Evolutionary conservation across 1,284 basidiomycete species (phyloP), one percentile per base, ranked within the genome.

Genomic region (Ganoderma resinaceum): DNA sequence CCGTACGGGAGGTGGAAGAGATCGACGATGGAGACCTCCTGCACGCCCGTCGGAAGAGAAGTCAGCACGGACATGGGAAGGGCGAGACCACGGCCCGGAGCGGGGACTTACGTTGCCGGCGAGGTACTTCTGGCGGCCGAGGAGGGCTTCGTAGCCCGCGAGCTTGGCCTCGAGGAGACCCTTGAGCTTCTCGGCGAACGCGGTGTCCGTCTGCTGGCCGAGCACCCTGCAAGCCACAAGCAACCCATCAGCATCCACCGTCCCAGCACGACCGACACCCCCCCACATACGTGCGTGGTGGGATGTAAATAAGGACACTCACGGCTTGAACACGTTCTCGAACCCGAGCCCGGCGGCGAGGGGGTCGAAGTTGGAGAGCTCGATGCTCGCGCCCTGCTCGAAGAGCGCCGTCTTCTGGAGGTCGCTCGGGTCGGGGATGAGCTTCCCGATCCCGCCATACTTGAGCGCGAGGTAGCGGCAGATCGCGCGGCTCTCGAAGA

Each of bases 401-500:
- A 88, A 89, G 38, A 81, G 76, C 29, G 83, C 87, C 38, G 77
- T 79, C 3, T 77, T 82, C 66, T 82, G 76, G 16, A 76, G 67
- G 73, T 81, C 75, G 66, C 66, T 75, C 60, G 76, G 68, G 60
- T 66, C 69, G 29, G 77, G 81, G 63, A 80, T 81, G 70, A 76
- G 76, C 55, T 78, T 80, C 49, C 83, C 81, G 70, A 82, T 76
- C 64, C 75, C 70, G 8, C 79, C 73, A 67, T 85, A 84, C 74
- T 87, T 86, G 66, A 79, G 78, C 65, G 81, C 81, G 70, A 87
- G 62, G 75, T 88, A 87, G 38, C 86, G 82, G 5, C 70, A 70
- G 69, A 90, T 89, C 2, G 88, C 87, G 55, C 88, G 85, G 49
- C 83, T 85, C 75, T 90, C 86, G 77, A 77, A 86, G 55, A 86